Base-by-base conservation (phyloP, 306 rosid genomes). In the Trifolium pratense region DNA sequence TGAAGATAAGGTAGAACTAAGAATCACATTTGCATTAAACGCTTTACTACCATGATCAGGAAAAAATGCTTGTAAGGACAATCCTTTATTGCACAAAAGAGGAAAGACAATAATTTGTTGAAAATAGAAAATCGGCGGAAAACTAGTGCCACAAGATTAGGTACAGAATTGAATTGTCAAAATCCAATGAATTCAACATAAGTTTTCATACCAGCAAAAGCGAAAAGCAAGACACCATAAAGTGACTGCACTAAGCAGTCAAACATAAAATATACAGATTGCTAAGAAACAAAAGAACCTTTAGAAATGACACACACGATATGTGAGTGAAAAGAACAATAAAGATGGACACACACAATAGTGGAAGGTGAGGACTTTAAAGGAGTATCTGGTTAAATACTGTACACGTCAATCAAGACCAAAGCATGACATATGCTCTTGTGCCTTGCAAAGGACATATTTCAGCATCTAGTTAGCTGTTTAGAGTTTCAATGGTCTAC, bases 1-100 rank as follows among this genome's bases (percentile, higher is more conserved):
- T 58, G 80, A 63, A 67, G 73, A 79, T 67, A 69, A 71, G 20
- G 78, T 70, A 70, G 66, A 77, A 70, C 62, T 89, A 25, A 65
- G 63, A 21, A 37, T 52, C 61, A 56, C 31, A 78, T 65, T 70
- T n/a, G 57, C 61, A 40, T 51, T n/a, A 53, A 26, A 66, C 13
- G 31, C 26, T 61, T 15, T 57, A 17, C 39, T 25, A 72, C 45
- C 42, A 42, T 7, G 26, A 67, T 34, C 23, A 79, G 68, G 18
- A 31, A 5, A n/a, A 65, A 40, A 43, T 3, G 17, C 13, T 23
- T 66, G 34, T 15, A 40, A 49, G 70, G 55, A 64, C 10, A 26
- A 43, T 32, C 17, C 26, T 53, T 55, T 55, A 53, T 42, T 56
- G 67, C 49, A 61, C n/a, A 39, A 51, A 45, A 9, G 20, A 39